A percentile compares a stretch with the other conserved stretches of the same genome.
phyloP scores from a whole-genome alignment of 1,284 basidiomycete species.

The Porphyrellus sp. region DNA sequence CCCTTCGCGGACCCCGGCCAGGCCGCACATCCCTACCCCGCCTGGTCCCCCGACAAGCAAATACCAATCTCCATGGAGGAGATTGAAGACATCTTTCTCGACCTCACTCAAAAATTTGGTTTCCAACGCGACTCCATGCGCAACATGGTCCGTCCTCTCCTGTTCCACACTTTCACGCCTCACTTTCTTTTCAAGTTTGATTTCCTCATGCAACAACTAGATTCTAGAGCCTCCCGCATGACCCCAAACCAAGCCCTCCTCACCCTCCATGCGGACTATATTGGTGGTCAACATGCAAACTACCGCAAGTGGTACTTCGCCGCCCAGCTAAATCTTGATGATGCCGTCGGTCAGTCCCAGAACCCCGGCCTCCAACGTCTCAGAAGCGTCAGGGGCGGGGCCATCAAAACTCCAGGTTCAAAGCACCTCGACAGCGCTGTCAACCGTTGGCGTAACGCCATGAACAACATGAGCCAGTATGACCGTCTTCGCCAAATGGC shows the following conservation, averaged over 20 bases:
- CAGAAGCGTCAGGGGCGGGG: slow-evolving; percentile 72
- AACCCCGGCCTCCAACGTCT: slow-evolving; percentile 91
- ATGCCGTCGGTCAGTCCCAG: slow-evolving; percentile 94
- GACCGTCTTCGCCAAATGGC: slow-evolving; percentile 96
- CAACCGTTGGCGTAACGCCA: slow-evolving; percentile 94
- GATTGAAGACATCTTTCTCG: slow-evolving; percentile 98
- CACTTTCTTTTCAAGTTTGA: slow-evolving; percentile 70
- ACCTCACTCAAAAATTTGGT: slow-evolving; percentile 98
- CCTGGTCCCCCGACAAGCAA: slow-evolving; percentile 91
- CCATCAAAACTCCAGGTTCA: slow-evolving; percentile 54
- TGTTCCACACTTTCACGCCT: background rate
- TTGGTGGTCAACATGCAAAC: slow-evolving; percentile 95
- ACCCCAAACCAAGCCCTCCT: slow-evolving; percentile 94
- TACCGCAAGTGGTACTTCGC: slow-evolving; percentile 99
- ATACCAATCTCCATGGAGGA: slow-evolving; percentile 98
- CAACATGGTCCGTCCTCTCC: slow-evolving; percentile 66
- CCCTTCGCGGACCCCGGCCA: slow-evolving; percentile 59
- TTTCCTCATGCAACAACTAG: slow-evolving; percentile 96
- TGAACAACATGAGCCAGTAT: slow-evolving; percentile 99
- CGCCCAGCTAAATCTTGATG: slow-evolving; percentile 97
- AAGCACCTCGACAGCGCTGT: slow-evolving; percentile 93
- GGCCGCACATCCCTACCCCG: slow-evolving; percentile 81
- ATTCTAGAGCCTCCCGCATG: slow-evolving; percentile 97
- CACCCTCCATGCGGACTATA: slow-evolving; percentile 97
- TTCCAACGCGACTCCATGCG: slow-evolving; percentile 94